Conservation (phyloP, 2,329 filamentous ascomycete species). For the Chaetomium olivaceum region DNA sequence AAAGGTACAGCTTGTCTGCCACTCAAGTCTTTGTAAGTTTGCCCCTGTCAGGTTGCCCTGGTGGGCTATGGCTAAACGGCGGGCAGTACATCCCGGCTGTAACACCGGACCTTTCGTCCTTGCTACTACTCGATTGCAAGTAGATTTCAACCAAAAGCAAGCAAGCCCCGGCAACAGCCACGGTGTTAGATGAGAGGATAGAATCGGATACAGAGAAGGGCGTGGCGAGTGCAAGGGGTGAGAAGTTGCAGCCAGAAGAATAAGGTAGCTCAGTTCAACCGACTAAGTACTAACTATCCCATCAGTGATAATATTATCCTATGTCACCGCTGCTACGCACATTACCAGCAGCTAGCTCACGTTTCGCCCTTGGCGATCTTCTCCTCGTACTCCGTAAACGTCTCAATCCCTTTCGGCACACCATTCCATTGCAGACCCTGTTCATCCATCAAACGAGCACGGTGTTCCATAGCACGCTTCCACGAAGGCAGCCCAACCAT, state of each 20-base stretch:
- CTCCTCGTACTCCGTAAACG: conserved; percentile 35
- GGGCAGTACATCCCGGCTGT: background rate
- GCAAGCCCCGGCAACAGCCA: background rate
- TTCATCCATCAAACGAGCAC: conserved; percentile 40
- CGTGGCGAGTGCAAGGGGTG: background rate
- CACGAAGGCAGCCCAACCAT: conserved; percentile 39
- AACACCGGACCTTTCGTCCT: background rate
- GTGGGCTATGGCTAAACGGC: background rate
- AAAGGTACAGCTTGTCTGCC: background rate
- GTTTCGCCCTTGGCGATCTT: conserved; percentile 28
- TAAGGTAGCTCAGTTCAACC: background rate
- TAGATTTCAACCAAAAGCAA: background rate
- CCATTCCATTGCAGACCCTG: conserved; percentile 42
- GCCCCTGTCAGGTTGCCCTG: background rate
- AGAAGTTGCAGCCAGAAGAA: background rate
- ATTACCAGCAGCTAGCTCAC: background rate
- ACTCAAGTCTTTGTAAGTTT: background rate
- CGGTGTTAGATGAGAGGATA: background rate
- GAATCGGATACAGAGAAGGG: background rate
- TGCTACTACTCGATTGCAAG: background rate
- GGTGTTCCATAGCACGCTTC: conserved; percentile 38
- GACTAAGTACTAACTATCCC: background rate
- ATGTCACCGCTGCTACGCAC: background rate
- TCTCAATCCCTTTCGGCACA: conserved; percentile 40
- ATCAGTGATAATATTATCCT: background rate